Evolutionary conservation across 2,329 filamentous ascomycete species (phyloP), one percentile per base, ranked within the genome.

Genomic region (Macrophomina phaseolina): DNA sequence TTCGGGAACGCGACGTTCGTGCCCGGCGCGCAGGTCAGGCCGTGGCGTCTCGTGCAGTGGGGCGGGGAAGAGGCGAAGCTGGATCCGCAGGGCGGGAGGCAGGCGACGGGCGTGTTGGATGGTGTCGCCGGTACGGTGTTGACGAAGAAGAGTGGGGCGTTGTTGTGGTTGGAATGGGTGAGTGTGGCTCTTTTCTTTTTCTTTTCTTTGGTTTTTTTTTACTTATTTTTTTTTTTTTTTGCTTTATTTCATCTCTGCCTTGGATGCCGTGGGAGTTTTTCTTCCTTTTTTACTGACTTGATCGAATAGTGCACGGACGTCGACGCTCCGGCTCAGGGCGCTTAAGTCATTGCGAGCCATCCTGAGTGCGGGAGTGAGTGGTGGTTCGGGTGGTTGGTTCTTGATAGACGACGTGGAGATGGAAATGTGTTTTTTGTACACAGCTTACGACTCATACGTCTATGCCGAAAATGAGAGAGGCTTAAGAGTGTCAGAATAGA

Each of bases 1-100:
- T 30, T 9, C 36, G 55, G 55, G 12, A 58, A 58, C 55, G 55
- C 55, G 38, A 58, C 55, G 38, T 30, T 58, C 23, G 14, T n/a
- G 23, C 55, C 55, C 38, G 55, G 55, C 38, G 38, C 55, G 5
- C 14, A 45, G 55, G 55, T 58, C 34, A 18, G 55, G 14, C 42
- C 14, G 2, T 58, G 55, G 55, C 23, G 32, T 11, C 11, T 28
- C 18, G 55, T 58, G 0, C 42, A 32, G 55, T 58, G 55, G 55
- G 55, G 55, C 1, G 12, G 53, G 2, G 55, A 30, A 18, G 55
- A 28, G 1, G 18, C 8, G 23, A 38, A 8, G 23, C 1, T 58
- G 55, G 42, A 42, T 40, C 55, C 55, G 38, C 23, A 45, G 5
- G 55, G 38, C 32, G 53, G 53, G 3, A 18, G 28, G n/a, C 18